phyloP scores from a whole-genome alignment of 2,329 filamentous ascomycete species.

The Emergomyces orientalis region DNA sequence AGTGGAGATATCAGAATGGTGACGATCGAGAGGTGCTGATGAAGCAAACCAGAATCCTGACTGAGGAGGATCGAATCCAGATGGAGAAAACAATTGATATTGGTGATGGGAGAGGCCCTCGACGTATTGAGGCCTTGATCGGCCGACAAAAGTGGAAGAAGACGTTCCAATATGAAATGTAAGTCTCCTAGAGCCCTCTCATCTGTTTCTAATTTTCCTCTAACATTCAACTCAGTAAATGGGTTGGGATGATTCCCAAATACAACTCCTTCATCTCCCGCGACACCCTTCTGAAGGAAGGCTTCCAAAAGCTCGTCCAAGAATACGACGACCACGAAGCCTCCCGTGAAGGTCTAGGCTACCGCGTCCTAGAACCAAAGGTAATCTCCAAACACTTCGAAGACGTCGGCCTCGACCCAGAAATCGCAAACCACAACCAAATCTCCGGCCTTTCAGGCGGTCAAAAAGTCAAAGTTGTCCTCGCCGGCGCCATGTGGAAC shows the following conservation, averaged over 20 bases:
- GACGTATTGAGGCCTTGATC: conserved; percentile 78
- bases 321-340: conserved; percentile 99
- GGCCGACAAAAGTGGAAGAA: conserved; percentile 99
- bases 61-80: conserved; percentile 73
- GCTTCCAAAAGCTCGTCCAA: conserved; percentile 88
- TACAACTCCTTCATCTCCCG: conserved; percentile 86
- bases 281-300: conserved; percentile 75
- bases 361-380: conserved; percentile 83
- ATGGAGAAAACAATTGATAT: conserved; percentile 87
- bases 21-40: conserved; percentile 94
- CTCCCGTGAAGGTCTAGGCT: conserved; percentile 95
- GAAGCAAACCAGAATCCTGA: conserved; percentile 92
- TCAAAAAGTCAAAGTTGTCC: conserved; percentile 98
- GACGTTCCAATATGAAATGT: conserved; percentile 95
- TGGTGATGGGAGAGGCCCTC: conserved; percentile 66
- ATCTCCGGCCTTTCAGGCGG: conserved; percentile 93
- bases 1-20: conserved; percentile 96
- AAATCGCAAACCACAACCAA: conserved; percentile 98
- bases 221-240: conserved; percentile 52
- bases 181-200: conserved; percentile 30
- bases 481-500: conserved; percentile 96
- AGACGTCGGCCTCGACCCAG: conserved; percentile 87
- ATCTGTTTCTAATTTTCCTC: neutral
- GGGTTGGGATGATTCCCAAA: conserved; percentile 80
- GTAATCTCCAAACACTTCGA: conserved; percentile 98